Percentiles rank a stretch among this genome's conserved stretches.
Conservation (phyloP, 1,284 basidiomycete genomes). For the Moesziomyces sp. region DNA sequence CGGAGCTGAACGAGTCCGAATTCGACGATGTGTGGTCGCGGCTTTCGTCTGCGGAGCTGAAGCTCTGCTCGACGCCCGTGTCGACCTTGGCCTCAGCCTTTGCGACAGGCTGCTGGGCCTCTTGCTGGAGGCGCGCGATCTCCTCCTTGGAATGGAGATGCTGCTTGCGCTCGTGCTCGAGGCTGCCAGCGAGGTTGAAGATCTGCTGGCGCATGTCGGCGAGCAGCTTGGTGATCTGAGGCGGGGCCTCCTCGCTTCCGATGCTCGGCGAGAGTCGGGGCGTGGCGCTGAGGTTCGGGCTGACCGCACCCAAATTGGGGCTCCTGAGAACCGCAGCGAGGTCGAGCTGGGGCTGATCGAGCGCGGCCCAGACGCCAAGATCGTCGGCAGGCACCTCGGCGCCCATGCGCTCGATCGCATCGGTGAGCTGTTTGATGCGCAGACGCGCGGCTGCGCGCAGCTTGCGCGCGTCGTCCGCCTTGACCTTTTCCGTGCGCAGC, state of each 20-base stretch:
- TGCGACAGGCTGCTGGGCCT: slow-evolving; percentile 4
- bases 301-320: slow-evolving; percentile 44
- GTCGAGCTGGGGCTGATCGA: slow-evolving; percentile 46
- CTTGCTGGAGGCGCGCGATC: slow-evolving; percentile 33
- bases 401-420: slow-evolving; percentile 31
- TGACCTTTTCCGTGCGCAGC: slow-evolving; percentile 50
- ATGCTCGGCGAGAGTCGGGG: slow-evolving; percentile 46
- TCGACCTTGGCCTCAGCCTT: too few relatives aligned
- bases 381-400: slow-evolving; percentile 39
- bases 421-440: slow-evolving; percentile 52
- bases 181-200: slow-evolving; percentile 62
- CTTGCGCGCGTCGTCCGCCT: slow-evolving; percentile 50
- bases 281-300: slow-evolving; percentile 19
- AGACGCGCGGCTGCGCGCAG: slow-evolving; percentile 40
- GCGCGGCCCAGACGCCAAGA: slow-evolving; percentile 27
- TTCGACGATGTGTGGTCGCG: slow-evolving; percentile 12
- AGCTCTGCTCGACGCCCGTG: slow-evolving; percentile 15
- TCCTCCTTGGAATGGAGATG: slow-evolving; percentile 55
- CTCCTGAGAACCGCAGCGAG: slow-evolving; percentile 36
- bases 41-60: slow-evolving; percentile 25
- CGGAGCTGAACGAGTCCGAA: slow-evolving; percentile 20
- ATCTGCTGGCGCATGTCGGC: slow-evolving; percentile 67
- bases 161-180: slow-evolving; percentile 63
- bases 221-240: slow-evolving; percentile 62
- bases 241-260: slow-evolving; percentile 32